Base-by-base conservation (phyloP, 805 yeast genomes). In the Zygotorulaspora danielsina region DNA sequence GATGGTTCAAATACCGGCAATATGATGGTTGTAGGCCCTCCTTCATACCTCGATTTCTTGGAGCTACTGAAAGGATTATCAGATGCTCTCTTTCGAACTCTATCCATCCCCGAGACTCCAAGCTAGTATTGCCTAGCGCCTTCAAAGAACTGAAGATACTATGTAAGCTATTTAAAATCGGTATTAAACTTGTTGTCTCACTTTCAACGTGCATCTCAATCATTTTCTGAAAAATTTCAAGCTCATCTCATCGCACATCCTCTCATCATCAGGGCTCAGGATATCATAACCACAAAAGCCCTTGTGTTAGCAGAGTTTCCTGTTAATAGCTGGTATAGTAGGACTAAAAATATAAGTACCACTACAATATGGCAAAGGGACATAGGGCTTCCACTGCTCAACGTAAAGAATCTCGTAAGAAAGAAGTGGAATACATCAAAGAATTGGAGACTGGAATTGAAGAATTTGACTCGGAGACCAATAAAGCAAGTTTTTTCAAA, bases 401-500 rank as follows among this genome's bases (percentile, higher is more conserved):
- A 40, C 68, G 73, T 51, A 67, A 66, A 41, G 65, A 61, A 9
- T 36, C 39, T 10, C 70, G 72, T 45, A 46, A 54, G 30, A 60
- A 48, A 39, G 74, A 70, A 33, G 48, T 54, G 20, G 63, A 62
- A 10, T 55, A 57, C 17, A 53, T 72, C n/a, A 49, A 64, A 24
- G 61, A 58, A 3, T 62, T 86, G n/a, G 73, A 74, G 43, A 57
- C 67, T 15, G 65, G 69, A 43, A 73, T 82, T 28, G 67, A 74
- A 16, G 78, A 73, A 30, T 76, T 72, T 50, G 84, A 80, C 46
- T 66, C 72, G 2, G 59, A 59, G 20, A 45, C 42, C 1, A 38
- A 60, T 2, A 61, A 63, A 16, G 57, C 72, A 3, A 58, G 72
- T 3, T 78, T 76, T 47, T 88, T 88, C 58, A 71, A 72, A 37